phyloP scores from a whole-genome alignment of 2,329 filamentous ascomycete genomes.

The Xylariaceae sp. region DNA sequence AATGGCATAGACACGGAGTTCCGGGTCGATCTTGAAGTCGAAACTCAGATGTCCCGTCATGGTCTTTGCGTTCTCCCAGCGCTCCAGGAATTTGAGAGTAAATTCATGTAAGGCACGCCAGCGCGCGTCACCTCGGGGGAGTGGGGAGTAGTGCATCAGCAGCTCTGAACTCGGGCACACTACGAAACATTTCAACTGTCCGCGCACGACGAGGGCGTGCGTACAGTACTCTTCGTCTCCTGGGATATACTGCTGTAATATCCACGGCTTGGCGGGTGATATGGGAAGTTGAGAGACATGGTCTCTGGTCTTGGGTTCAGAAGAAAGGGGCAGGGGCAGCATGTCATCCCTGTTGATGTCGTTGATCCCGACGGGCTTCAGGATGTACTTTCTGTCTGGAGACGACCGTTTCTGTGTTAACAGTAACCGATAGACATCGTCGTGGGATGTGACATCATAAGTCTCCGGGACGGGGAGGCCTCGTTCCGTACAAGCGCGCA shows the following conservation, averaged over 20 bases:
- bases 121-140: conserved; percentile 50
- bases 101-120: conserved; percentile 58
- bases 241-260: conserved; percentile 62
- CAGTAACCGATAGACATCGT: conserved; percentile 50
- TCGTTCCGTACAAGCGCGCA: conserved; percentile 49
- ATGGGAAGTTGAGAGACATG: conserved; percentile 53
- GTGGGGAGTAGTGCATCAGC: conserved; percentile 60
- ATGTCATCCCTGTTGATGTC: conserved; percentile 55
- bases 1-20: conserved; percentile 55
- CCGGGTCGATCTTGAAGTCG: conserved; percentile 57
- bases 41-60: conserved; percentile 69
- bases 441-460: conserved; percentile 47
- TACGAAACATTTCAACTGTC: conserved; percentile 59
- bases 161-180: conserved; percentile 59
- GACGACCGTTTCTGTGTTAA: conserved; percentile 25
- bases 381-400: conserved; percentile 48
- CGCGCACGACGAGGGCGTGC: conserved; percentile 61
- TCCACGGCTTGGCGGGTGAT: conserved; percentile 52
- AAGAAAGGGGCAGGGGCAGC: conserved; percentile 57
- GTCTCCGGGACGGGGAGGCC: conserved; percentile 51
- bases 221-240: conserved; percentile 64
- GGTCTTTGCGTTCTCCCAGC: conserved; percentile 35
- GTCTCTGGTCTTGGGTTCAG: conserved; percentile 46
- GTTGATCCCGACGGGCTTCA: conserved; percentile 61
- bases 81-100: conserved; percentile 52